phyloP scores from a whole-genome alignment of 2,329 filamentous ascomycete genomes.

The Diaporthe humulicola region DNA sequence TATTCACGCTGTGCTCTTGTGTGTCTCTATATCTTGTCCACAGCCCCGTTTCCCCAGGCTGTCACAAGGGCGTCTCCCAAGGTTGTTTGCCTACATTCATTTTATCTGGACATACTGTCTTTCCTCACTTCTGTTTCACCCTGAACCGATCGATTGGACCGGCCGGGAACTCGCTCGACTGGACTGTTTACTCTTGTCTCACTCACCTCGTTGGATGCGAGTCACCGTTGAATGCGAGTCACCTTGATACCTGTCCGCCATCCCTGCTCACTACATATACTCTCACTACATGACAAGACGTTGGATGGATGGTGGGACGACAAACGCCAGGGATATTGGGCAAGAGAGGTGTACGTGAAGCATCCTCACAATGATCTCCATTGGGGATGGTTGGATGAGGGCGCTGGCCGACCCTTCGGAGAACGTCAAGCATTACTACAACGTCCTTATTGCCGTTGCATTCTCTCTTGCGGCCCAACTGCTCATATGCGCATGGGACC shows the following conservation, averaged over 20 bases:
- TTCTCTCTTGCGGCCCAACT: conserved; percentile 59
- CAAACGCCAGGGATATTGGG: background rate
- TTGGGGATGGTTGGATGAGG: background rate
- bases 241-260: background rate
- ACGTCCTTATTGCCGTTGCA: conserved; percentile 47
- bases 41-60: conserved; percentile 9
- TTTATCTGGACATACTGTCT: background rate
- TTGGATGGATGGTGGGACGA: conserved; percentile 15
- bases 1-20: background rate
- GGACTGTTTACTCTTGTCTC: conserved; percentile 15
- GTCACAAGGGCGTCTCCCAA: background rate
- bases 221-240: background rate
- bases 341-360: background rate
- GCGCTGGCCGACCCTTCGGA: background rate
- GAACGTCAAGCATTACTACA: conserved; percentile 19
- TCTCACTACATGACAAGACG: background rate
- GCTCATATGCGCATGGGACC: conserved; percentile 60
- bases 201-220: background rate
- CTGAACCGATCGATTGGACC: background rate
- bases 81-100: conserved; percentile 16
- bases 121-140: conserved; percentile 25
- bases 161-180: conserved; percentile 4
- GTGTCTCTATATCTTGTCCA: conserved; percentile 33
- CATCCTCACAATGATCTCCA: conserved; percentile 26
- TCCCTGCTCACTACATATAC: background rate